Conservation (phyloP, 192 early-diverging fungal genomes). For the Backusella sp. region DNA sequence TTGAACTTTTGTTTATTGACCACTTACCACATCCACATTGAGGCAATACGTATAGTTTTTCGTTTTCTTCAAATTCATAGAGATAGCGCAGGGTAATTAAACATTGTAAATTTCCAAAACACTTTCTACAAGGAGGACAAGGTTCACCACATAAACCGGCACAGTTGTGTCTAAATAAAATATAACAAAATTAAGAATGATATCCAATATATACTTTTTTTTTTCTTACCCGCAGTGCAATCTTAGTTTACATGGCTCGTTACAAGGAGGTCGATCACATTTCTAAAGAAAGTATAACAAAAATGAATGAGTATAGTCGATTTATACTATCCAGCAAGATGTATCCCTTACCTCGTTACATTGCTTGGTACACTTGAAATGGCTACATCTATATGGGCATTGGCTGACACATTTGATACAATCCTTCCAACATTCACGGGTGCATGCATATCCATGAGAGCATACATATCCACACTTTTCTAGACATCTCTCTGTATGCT, state of each 20-base stretch:
- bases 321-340: background rate
- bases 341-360: constrained; percentile 22
- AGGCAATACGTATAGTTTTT: constrained; percentile 23
- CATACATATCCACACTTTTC: constrained; percentile 25
- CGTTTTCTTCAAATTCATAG: constrained; percentile 22
- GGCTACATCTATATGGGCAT: constrained; percentile 28
- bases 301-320: background rate
- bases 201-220: background rate
- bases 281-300: background rate
- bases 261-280: constrained; percentile 39
- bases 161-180: constrained; percentile 24
- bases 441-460: constrained; percentile 31
- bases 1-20: background rate
- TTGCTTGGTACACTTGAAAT: constrained; percentile 22
- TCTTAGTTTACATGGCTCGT: constrained; percentile 20
- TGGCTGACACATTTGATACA: constrained; percentile 22
- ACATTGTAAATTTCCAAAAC: constrained; percentile 12
- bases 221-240: constrained; percentile 27
- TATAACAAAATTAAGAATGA: background rate
- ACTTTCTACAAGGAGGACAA: constrained; percentile 24
- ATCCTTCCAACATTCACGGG: constrained; percentile 26
- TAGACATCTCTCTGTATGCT: constrained; percentile 31
- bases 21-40: constrained; percentile 42
- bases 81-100: constrained; percentile 19
- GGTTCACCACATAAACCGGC: constrained; percentile 28